These are phyloP conservation scores for Curvularia lunata DNA, from an alignment of 2,329 filamentous ascomycete species.

Conservation along the genomic window DNA sequence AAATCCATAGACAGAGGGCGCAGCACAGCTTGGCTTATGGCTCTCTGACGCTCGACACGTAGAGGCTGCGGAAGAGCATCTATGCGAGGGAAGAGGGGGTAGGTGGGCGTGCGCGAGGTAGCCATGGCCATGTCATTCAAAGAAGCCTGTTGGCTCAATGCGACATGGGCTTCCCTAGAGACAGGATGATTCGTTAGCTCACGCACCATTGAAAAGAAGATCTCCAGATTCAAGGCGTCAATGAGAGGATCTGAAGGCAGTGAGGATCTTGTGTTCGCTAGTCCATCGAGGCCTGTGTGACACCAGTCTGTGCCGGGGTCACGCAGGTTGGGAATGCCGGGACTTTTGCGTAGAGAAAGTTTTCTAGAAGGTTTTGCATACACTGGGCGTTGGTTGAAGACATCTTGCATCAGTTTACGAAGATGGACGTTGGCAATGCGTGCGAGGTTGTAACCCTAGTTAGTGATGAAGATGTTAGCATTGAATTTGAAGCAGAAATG, in stretches of 20 bases:
- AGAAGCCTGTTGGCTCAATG: background rate
- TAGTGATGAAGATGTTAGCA: background rate
- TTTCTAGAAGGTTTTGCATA: slow-evolving; percentile 9
- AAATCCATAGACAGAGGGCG: slow-evolving; percentile 3
- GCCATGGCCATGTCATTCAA: background rate
- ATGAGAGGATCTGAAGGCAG: background rate
- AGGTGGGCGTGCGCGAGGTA: background rate
- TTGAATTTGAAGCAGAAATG: too few relatives aligned
- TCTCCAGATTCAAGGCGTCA: background rate
- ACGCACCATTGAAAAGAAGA: background rate
- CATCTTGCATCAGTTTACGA: slow-evolving; percentile 22
- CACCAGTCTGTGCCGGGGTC: slow-evolving; percentile 8
- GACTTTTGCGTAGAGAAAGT: slow-evolving; percentile 4
- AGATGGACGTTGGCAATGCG: slow-evolving; percentile 23
- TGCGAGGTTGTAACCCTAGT: slow-evolving; percentile 28
- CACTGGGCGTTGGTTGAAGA: slow-evolving; percentile 8
- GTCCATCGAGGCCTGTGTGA: background rate
- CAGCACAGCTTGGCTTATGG: background rate
- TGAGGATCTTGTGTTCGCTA: background rate
- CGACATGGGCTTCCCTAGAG: background rate
- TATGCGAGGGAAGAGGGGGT: background rate
- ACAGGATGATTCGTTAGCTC: slow-evolving; percentile 4
- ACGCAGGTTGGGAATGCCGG: slow-evolving; percentile 9
- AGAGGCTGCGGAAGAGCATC: slow-evolving; percentile 5
- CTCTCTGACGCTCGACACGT: background rate